phyloP scores from a whole-genome alignment of 768 basidiomycete genomes.

The Pleurotus salmoneostramineus region DNA sequence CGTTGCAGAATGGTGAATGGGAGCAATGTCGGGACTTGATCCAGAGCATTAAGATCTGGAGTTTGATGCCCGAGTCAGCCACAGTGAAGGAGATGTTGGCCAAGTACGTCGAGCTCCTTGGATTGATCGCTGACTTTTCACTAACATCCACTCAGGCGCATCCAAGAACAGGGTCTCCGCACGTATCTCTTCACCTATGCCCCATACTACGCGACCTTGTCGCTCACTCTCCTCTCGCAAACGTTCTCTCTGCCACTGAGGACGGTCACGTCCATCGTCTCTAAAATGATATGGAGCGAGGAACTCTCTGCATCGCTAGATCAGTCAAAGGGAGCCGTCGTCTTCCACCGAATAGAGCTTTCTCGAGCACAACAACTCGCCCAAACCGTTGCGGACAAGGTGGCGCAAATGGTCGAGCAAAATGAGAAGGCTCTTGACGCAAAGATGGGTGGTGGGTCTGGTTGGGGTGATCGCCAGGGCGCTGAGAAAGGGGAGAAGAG shows the following conservation, averaged over 20 bases:
- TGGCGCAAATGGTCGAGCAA: conserved; percentile 81
- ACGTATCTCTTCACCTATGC: conserved; percentile 99
- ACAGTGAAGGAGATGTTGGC: conserved; percentile 93
- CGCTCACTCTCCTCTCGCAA: conserved; percentile 79
- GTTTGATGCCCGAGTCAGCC: conserved; percentile 85
- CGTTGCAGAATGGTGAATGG: conserved; percentile 96
- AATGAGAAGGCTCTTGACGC: conserved; percentile 87
- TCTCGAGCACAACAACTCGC: conserved; percentile 89
- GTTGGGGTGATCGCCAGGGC: conserved; percentile 67
- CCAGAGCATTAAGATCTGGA: conserved; percentile 97
- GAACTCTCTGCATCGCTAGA: conserved; percentile 92
- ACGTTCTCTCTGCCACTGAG: conserved; percentile 84
- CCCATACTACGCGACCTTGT: conserved; percentile 88
- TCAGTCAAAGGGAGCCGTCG: conserved; percentile 83
- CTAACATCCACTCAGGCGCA: conserved; percentile 56
- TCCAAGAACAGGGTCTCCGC: conserved; percentile 95
- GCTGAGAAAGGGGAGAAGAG: conserved; percentile 75
- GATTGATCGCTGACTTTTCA: neutral
- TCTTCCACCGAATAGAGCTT: conserved; percentile 90
- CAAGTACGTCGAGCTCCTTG: conserved; percentile 48
- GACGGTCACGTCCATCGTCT: conserved; percentile 86
- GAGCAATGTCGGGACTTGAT: conserved; percentile 91
- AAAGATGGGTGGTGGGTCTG: conserved; percentile 68
- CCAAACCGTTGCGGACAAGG: conserved; percentile 84
- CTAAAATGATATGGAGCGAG: conserved; percentile 99